Percentiles rank a stretch among this genome's conserved stretches.
Evolutionary conservation across 2,329 filamentous ascomycete genomes (phyloP).

Genomic region (Sporothrix variecibatus): DNA sequence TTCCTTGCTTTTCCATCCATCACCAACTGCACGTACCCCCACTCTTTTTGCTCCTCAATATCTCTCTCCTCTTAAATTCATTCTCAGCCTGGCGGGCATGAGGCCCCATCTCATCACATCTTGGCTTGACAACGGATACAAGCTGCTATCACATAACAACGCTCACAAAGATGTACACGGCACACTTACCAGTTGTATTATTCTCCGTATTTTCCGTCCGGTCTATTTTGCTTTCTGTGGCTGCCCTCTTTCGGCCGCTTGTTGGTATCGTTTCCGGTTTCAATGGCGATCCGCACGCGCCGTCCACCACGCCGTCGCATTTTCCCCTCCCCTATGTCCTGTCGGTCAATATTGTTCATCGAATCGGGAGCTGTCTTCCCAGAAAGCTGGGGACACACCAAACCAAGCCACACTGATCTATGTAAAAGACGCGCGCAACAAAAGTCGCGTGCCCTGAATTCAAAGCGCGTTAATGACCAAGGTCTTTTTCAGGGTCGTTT

Average conservation of each 20-base stretch:
- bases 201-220: not conserved
- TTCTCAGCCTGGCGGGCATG: not conserved
- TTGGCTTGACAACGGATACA: not conserved
- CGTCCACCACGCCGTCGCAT: not conserved
- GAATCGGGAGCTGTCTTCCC: not conserved
- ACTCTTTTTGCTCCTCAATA: not conserved
- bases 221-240: not conserved
- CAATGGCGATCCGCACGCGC: constrained; percentile 16
- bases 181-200: not conserved
- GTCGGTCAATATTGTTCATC: not conserved
- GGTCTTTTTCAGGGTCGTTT: not conserved
- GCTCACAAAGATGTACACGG: not conserved
- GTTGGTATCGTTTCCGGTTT: not conserved
- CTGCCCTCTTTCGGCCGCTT: not conserved
- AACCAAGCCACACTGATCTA: not conserved
- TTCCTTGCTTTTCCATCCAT: constrained; percentile 1
- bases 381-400: not conserved
- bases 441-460: not conserved
- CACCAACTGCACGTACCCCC: not conserved
- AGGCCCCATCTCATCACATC: not conserved
- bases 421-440: not conserved
- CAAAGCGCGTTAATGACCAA: not conserved
- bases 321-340: not conserved
- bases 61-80: not conserved
- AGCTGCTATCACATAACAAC: not conserved